A percentile compares a stretch with the other conserved stretches of the same genome.
These are phyloP conservation scores for Sarocladium brachiariae DNA, from an alignment of 2,329 filamentous ascomycete species.

Conservation along the genomic window DNA sequence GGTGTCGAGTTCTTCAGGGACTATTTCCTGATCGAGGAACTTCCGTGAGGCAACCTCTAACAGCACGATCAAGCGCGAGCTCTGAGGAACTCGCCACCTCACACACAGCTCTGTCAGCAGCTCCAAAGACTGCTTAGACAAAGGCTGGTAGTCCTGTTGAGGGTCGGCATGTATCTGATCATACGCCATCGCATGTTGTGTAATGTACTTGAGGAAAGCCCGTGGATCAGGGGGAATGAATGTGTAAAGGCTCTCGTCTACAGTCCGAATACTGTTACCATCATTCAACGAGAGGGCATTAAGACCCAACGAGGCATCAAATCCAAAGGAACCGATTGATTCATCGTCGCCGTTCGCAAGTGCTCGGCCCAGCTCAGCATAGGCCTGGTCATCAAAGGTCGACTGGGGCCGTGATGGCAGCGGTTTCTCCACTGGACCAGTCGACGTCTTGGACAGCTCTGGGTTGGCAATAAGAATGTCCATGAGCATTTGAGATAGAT, in stretches of 20 bases:
- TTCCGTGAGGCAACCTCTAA: slow-evolving; percentile 81
- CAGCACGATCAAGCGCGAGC: slow-evolving; percentile 71
- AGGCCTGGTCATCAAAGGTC: slow-evolving; percentile 43
- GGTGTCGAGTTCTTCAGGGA: slow-evolving; percentile 72
- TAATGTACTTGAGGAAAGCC: slow-evolving; percentile 73
- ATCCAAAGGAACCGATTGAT: slow-evolving; percentile 26
- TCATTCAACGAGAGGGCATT: slow-evolving; percentile 57
- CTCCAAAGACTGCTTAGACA: slow-evolving; percentile 76
- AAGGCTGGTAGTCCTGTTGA: slow-evolving; percentile 40
- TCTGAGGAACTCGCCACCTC: slow-evolving; percentile 84
- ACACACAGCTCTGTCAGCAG: slow-evolving; percentile 78
- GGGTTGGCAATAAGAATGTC: slow-evolving; percentile 82
- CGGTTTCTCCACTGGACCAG: slow-evolving; percentile 48
- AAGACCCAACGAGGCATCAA: slow-evolving; percentile 64
- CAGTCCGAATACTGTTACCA: slow-evolving; percentile 40
- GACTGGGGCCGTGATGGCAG: slow-evolving; percentile 45
- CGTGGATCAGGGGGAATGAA: slow-evolving; percentile 85
- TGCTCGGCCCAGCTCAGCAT: slow-evolving; percentile 45
- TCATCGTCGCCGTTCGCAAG: slow-evolving; percentile 39
- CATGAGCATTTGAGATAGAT: slow-evolving; percentile 88
- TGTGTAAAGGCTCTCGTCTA: slow-evolving; percentile 67
- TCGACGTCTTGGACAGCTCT: slow-evolving; percentile 71
- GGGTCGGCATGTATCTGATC: slow-evolving; percentile 52
- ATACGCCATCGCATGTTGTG: slow-evolving; percentile 67
- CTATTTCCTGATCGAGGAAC: slow-evolving; percentile 76